Percentiles rank a stretch among this genome's conserved stretches.
These are phyloP conservation scores for Sugiyamaella americana DNA, from an alignment of 805 yeast genomes.

Conservation along the genomic window DNA sequence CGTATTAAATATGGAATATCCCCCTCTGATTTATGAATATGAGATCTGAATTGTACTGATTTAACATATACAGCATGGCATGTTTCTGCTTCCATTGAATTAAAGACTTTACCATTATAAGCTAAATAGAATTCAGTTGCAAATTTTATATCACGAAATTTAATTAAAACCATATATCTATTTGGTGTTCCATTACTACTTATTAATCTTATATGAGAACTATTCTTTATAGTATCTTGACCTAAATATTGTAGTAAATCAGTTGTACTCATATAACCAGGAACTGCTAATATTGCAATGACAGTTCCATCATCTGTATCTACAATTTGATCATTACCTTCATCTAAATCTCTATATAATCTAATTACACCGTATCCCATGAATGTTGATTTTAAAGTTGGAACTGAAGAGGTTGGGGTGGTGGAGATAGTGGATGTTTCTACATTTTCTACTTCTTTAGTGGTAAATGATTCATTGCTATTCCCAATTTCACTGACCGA, in stretches of 20 bases:
- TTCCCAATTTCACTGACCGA: background rate
- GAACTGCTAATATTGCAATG: constrained; percentile 77
- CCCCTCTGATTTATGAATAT: constrained; percentile 14
- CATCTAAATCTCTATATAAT: constrained; percentile 36
- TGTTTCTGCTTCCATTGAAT: constrained; percentile 81
- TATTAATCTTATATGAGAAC: constrained; percentile 69
- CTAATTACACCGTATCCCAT: constrained; percentile 72
- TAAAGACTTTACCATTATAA: constrained; percentile 70
- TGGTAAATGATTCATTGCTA: no score
- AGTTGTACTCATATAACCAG: constrained; percentile 79
- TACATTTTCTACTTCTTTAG: background rate
- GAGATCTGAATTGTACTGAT: constrained; percentile 43
- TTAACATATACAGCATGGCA: constrained; percentile 74
- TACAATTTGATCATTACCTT: constrained; percentile 17
- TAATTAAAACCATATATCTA: constrained; percentile 70
- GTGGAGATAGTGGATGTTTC: background rate
- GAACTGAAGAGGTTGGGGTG: background rate
- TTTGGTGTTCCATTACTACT: constrained; percentile 53
- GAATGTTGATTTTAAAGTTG: constrained; percentile 50
- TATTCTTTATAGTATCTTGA: constrained; percentile 44
- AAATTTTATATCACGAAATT: constrained; percentile 50
- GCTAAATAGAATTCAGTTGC: constrained; percentile 61
- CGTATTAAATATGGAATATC: constrained; percentile 60
- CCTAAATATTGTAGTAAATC: constrained; percentile 81
- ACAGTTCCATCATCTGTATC: constrained; percentile 37